These are phyloP conservation scores for Coniochaeta ligniaria DNA, from an alignment of 2,329 filamentous ascomycete genomes.

Conservation along the genomic window DNA sequence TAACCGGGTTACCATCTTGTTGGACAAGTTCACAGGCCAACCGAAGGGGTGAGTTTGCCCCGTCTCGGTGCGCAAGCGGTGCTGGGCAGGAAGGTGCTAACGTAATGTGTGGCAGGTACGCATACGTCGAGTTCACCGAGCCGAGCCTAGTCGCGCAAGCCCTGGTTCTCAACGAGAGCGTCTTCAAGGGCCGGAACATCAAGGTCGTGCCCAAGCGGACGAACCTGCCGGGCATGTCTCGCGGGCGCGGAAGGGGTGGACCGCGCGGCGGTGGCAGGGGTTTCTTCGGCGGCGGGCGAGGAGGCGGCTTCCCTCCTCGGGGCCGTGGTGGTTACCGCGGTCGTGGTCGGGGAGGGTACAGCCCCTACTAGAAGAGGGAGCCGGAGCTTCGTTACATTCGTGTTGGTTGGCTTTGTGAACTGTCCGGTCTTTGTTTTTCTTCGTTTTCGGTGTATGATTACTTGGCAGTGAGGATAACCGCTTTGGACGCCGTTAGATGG, in stretches of 20 bases:
- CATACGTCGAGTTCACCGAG: constrained; percentile 97
- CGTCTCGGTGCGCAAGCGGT: no score
- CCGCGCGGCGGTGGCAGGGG: constrained; percentile 44
- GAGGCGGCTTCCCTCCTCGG: constrained; percentile 46
- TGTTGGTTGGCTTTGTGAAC: not conserved
- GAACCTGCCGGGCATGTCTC: constrained; percentile 89
- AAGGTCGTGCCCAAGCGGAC: constrained; percentile 95
- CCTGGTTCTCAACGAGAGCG: constrained; percentile 89
- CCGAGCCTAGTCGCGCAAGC: constrained; percentile 88
- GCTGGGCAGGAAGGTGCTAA: not conserved
- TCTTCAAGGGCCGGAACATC: constrained; percentile 89
- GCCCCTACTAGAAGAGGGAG: constrained; percentile 47
- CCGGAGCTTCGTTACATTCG: not conserved
- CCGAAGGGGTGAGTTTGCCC: constrained; percentile 80
- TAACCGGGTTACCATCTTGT: constrained; percentile 92
- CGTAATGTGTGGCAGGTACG: constrained; percentile 46
- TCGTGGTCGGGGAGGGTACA: constrained; percentile 51
- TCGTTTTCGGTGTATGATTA: not conserved
- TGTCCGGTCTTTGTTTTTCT: constrained; percentile 5
- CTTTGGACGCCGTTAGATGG: not conserved
- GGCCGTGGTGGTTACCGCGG: constrained; percentile 55
- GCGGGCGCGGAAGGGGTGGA: constrained; percentile 56
- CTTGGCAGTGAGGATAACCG: not conserved
- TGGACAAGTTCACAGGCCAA: constrained; percentile 98
- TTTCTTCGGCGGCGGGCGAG: constrained; percentile 39